These are phyloP conservation scores for Populus tremula DNA, from an alignment of 345 rosid genomes.

Conservation along the genomic window DNA sequence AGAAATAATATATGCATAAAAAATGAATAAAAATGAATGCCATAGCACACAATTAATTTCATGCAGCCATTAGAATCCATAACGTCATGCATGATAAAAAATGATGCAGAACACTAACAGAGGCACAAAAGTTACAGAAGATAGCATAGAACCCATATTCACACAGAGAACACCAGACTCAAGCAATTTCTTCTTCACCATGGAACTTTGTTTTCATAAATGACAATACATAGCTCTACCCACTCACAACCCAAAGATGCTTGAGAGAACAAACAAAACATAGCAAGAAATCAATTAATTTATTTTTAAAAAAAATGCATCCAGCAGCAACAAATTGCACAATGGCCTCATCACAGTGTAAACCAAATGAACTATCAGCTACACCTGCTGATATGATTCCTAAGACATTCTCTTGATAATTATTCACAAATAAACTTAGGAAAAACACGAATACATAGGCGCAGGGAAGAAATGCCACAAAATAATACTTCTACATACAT, in stretches of 20 bases:
- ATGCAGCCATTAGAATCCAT: not conserved
- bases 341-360: not conserved
- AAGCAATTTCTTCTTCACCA: not conserved
- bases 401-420: not conserved
- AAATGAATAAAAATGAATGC: not conserved
- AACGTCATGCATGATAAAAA: not conserved
- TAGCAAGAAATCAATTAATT: not conserved
- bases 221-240: not conserved
- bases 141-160: not conserved
- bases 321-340: not conserved
- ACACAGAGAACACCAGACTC: not conserved
- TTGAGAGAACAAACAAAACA: not conserved
- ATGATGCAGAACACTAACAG: not conserved
- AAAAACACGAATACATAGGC: not conserved
- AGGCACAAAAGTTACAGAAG: not conserved
- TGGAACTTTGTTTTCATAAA: not conserved
- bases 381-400: not conserved
- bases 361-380: not conserved
- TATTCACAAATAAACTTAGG: not conserved
- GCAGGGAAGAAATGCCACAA: not conserved
- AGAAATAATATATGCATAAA: not conserved
- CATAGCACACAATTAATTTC: not conserved
- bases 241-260: not conserved
- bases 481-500: not conserved
- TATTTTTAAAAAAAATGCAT: not conserved